Evolutionary conservation across 2,329 filamentous ascomycete genomes (phyloP), one percentile per base, ranked within the genome.

Genomic region (Zasmidium citrigriseum): DNA sequence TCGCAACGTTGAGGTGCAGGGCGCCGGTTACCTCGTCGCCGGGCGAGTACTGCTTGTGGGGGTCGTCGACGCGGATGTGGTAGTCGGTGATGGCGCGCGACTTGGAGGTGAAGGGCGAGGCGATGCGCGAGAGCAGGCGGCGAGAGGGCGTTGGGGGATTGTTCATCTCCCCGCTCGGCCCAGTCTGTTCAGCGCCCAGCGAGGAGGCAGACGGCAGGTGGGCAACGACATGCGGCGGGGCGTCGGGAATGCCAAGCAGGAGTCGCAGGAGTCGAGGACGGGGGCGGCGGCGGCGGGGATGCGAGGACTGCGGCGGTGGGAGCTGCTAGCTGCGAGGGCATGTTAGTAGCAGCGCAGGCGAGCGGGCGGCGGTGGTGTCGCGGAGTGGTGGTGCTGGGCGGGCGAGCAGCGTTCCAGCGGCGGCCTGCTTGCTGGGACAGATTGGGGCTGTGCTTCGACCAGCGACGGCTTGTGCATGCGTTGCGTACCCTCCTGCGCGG

Each of bases 51-150:
- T 89, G 86, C 64, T 87, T 86, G 74, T 93, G 87, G 12, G 90
- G 90, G 70, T 93, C 89, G 70, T 90, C 83, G 51, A 89, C 85
- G 64, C 86, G 84, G 73, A 95, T 86, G 74, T 90, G 86, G 77
- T 92, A 95, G 71, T 93, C 90, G 77, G 86, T 81, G 66, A 91
- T 80, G 73, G 89, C 86, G 68, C 89, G 87, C 64, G 83, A 73
- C 66, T 80, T 81, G 54, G 76, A 74, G 46, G 80, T 75, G 66
- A 87, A 80, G 24, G 83, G 82, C 58, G 80, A 81, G 55, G 81
- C 80, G 64, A 87, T 77, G 66, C 81, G 81, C 57, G 82, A 82
- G 46, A 87, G 70, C 45, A 81, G 69, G 52, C 71, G 69, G 50
- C 71, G 69, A 58, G 71, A 67, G 41, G 70, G 59, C 34, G 34